Evolutionary conservation across 768 basidiomycete genomes (phyloP), one percentile per base, ranked within the genome.

Genomic region (Amyloporia xantha): DNA sequence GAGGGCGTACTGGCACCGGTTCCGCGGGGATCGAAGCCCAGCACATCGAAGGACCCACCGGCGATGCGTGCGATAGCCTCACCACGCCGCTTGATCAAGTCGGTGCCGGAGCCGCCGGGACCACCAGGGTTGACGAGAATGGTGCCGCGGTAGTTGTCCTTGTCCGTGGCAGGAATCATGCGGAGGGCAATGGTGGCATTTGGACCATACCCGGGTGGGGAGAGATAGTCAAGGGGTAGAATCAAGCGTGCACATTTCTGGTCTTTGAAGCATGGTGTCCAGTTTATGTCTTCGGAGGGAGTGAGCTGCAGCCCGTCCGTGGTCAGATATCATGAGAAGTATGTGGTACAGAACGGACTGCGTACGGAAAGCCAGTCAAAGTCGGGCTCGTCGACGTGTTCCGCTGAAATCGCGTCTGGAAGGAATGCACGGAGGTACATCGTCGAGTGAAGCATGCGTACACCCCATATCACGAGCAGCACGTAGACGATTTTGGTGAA

Each of bases 21-120:
- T 11, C 56, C 56, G 6, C 56, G 56, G 15, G 56, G 56, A 41
- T 57, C 56, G 36, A 57, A 57, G n/a, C 56, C 56, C 6, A 57
- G 53, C 41, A 57, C 38, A 38, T 57, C 53, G 41, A 47, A 57
- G n/a, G 48, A 47, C 19, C 40, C 44, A 19, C 56, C 53, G 26
- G 53, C 41, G 33, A 57, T 50, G 26, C 33, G 35, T 25, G 47
- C 20, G 42, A 53, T 44, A 38, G 44, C 39, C 36, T 38, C 28
- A 6, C 52, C 52, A 2, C 20, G 40, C n/a, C 43, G 47, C 36
- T 7, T 33, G 37, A 49, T 30, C 33, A 53, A 27, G 25, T 44
- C 30, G 7, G 52, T 53, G 36, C 52, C 52, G 7, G 52, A 37
- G 2, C 37, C 52, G 12, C 52, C 52, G 7, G 52, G 52, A 2